Percentiles rank a stretch among this genome's conserved stretches.
phyloP scores from a whole-genome alignment of 306 rosid species.

The Aeschynomene evenia region DNA sequence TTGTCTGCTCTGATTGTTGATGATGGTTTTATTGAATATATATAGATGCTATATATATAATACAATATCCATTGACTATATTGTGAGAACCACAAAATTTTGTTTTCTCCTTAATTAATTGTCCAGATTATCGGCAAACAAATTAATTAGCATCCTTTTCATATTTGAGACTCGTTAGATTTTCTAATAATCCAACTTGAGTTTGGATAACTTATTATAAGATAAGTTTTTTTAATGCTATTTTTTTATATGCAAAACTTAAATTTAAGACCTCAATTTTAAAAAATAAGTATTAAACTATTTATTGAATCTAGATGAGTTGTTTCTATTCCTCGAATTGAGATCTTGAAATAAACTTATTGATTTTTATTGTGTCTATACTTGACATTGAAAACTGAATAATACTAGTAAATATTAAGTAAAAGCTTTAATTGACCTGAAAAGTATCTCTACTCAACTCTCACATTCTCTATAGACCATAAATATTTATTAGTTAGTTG shows the following conservation, averaged over 20 bases:
- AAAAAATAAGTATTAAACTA: too few species aligned
- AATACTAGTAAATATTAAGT: neutral
- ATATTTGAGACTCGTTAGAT: neutral
- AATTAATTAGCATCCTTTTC: neutral
- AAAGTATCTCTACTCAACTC: neutral
- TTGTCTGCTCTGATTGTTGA: neutral
- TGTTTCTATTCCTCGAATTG: too few species aligned
- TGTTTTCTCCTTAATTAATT: neutral
- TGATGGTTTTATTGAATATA: neutral
- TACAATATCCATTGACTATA: neutral
- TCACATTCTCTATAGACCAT: neutral
- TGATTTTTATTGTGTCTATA: too few species aligned
- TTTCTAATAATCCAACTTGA: too few species aligned
- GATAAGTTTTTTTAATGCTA: too few species aligned
- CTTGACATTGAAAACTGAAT: too few species aligned
- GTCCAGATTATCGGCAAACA: neutral
- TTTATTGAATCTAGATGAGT: too few species aligned
- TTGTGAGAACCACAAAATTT: neutral
- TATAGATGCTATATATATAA: slow-evolving; percentile 2
- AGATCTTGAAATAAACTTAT: too few species aligned
- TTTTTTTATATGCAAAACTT: too few species aligned
- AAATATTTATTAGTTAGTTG: neutral
- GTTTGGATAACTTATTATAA: too few species aligned
- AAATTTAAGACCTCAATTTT: too few species aligned
- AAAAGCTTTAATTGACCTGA: neutral